phyloP scores from a whole-genome alignment of 192 early-diverging fungal species.

The Backusella westeae region DNA sequence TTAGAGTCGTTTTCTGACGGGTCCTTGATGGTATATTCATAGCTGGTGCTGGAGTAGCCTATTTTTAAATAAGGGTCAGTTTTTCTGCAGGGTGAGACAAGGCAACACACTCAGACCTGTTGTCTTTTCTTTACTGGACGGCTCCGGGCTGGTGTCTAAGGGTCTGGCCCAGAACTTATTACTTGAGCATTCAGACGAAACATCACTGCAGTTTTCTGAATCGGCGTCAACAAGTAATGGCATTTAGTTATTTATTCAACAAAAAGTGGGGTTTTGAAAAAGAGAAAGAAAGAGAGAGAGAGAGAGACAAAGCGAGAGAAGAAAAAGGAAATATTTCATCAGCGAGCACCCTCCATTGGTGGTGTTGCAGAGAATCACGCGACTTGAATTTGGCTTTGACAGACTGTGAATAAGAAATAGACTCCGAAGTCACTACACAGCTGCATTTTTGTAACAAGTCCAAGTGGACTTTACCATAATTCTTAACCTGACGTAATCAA shows the following conservation, averaged over 20 bases:
- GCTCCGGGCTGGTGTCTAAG: neutral
- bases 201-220: neutral
- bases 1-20: neutral
- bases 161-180: slow-evolving; percentile 3
- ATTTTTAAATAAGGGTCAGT: slow-evolving; percentile 1
- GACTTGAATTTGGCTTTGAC: neutral
- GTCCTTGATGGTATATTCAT: neutral
- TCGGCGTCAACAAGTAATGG: slow-evolving; percentile 1
- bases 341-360: neutral
- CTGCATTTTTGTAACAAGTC: neutral
- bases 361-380: neutral
- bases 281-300: neutral
- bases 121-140: neutral
- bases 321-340: slow-evolving; percentile 6
- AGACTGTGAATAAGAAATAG: neutral
- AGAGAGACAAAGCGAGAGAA: neutral
- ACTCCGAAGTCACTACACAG: neutral
- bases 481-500: neutral
- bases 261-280: too few relatives aligned
- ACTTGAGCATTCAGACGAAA: neutral
- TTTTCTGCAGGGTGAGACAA: neutral
- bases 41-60: neutral
- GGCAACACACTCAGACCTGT: neutral
- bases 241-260: neutral
- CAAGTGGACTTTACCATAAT: neutral